Evolutionary conservation across 192 early-diverging fungal species (phyloP).

Genomic region (Phlyctochytrium planicorne): DNA sequence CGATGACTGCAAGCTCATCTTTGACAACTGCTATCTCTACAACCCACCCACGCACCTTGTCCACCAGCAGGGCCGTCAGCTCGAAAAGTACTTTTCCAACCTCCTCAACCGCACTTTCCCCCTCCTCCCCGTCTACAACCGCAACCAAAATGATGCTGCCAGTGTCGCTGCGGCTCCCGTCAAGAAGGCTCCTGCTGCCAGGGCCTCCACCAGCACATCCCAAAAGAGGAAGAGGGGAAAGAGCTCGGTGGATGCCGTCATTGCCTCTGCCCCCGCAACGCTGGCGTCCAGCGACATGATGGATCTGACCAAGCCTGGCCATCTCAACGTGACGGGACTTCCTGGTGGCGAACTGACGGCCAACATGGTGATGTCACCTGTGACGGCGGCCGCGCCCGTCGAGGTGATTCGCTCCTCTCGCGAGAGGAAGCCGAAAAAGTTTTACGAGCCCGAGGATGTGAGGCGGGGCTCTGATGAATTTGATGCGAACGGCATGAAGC

Average conservation of each 20-base stretch:
- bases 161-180: neutral
- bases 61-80: conserved; percentile 24
- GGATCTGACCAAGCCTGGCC: too few species aligned
- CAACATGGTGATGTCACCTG: neutral
- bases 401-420: neutral
- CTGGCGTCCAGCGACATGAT: too few species aligned
- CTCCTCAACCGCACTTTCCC: conserved; percentile 28
- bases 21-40: conserved; percentile 68
- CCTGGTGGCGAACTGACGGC: neutral
- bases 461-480: neutral
- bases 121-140: conserved; percentile 17
- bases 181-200: neutral
- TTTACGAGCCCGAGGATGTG: conserved; percentile 7
- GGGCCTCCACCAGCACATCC: conserved; percentile 1
- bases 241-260: neutral
- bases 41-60: conserved; percentile 59
- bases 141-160: neutral
- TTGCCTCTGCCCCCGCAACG: neutral
- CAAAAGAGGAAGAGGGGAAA: neutral
- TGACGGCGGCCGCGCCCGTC: neutral
- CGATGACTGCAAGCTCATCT: conserved; percentile 64
- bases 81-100: conserved; percentile 29
- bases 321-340: too few species aligned
- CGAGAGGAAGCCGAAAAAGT: conserved; percentile 4
- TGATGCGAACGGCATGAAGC: neutral